These are phyloP conservation scores for Nymphaea colorata DNA, from an alignment of 164 flowering plant species.

Conservation along the genomic window DNA sequence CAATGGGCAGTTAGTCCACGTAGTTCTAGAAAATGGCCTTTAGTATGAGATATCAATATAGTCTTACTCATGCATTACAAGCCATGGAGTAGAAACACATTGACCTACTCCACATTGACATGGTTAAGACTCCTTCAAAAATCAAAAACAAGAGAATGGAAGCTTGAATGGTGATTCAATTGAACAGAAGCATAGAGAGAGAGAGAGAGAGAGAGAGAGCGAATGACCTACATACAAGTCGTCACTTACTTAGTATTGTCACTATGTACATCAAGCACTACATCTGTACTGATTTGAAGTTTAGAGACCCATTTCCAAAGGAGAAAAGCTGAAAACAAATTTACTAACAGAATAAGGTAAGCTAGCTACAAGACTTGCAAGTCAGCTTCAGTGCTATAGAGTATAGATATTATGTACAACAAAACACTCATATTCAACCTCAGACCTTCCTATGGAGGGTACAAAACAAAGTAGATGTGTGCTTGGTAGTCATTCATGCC, in stretches of 20 bases:
- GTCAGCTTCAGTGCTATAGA: not conserved
- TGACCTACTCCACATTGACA: too few relatives aligned
- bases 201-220: not conserved
- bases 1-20: too few relatives aligned
- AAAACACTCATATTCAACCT: not conserved
- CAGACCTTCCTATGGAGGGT: not conserved
- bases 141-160: too few relatives aligned
- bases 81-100: too few relatives aligned
- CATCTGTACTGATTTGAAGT: not conserved
- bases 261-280: not conserved
- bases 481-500: not conserved
- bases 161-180: too few relatives aligned
- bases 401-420: not conserved
- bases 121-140: too few relatives aligned
- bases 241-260: too few relatives aligned
- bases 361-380: not conserved
- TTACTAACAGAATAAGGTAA: not conserved
- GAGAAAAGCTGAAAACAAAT: not conserved
- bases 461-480: not conserved
- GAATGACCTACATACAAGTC: not conserved
- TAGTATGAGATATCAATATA: too few relatives aligned
- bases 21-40: too few relatives aligned
- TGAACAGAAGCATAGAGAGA: not conserved
- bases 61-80: too few relatives aligned
- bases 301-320: not conserved